Evolutionary conservation across 1,284 basidiomycete genomes (phyloP), one percentile per base, ranked within the genome.

Genomic region (Ustilago cynodontis): DNA sequence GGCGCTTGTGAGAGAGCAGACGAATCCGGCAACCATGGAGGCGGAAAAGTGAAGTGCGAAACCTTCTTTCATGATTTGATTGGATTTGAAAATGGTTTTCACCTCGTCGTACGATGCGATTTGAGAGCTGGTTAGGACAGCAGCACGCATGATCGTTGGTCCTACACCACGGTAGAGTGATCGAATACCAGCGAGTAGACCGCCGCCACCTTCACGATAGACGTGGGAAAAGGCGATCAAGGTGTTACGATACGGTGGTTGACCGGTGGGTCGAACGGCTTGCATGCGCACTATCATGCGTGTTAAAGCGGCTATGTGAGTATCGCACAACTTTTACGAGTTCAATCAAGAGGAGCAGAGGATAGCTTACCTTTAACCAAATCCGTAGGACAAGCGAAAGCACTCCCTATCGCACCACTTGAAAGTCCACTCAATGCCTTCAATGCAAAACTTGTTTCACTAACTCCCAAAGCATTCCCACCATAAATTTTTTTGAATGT

Each of bases 61-160:
- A 4, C 80, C 80, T 57, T 82, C 80, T 1, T 71, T 28, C 47
- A 76, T 47, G 7, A 66, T 3, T 2, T 64, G 20, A 37, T 66
- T 59, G 9, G n/a, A 8, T 55, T 81, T 82, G 6, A 81, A 47
- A 8, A 64, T 45, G 24, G 43, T 59, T 39, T 82, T 82, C 20
- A 74, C 69, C 50, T 82, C 68, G 56, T 81, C 77, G 62, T 82
- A 82, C 18, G 68, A 71, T 8, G 73, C 77, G 26, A 82, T 73
- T 63, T 82, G 80, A 11, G 67, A 69, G 51, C 66, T 70, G 6
- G 80, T 82, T 9, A 82, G 45, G 0, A 82, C 67, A n/a, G 70
- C 70, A 1, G 80, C 80, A 6, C 80, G 68, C 10, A 81, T 59
- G 53, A 74, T 68, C 10, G 77, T 82, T 0, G 80, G 80, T 5